A percentile compares a stretch with the other conserved stretches of the same genome.
These are phyloP conservation scores for Ustilago nuda DNA, from an alignment of 1,284 basidiomycete species.

Conservation along the genomic window DNA sequence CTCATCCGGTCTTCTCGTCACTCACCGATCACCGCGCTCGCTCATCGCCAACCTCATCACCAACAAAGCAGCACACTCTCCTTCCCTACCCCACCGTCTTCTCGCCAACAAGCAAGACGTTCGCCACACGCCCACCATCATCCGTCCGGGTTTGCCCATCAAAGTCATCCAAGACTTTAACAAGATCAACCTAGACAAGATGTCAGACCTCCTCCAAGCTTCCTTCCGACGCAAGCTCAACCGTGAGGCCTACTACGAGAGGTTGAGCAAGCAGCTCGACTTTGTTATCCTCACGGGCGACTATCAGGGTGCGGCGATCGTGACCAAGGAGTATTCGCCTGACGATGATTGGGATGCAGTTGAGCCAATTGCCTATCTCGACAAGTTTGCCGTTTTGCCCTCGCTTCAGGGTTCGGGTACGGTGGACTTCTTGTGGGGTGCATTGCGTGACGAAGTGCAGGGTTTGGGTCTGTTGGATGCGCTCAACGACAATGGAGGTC, in stretches of 20 bases:
- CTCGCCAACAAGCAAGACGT: conserved; percentile 87
- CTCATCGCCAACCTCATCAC: conserved; percentile 98
- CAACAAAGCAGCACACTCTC: conserved; percentile 95
- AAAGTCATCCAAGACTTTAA: conserved; percentile 78
- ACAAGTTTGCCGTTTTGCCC: conserved; percentile 98
- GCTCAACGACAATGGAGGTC: conserved; percentile 87
- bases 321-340: conserved; percentile 80
- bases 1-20: conserved; percentile 94
- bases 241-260: conserved; percentile 79
- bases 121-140: conserved; percentile 88
- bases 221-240: conserved; percentile 85
- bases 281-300: conserved; percentile 96
- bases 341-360: conserved; percentile 43
- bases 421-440: conserved; percentile 99
- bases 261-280: conserved; percentile 82
- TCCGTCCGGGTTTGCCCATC: conserved; percentile 88
- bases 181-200: conserved; percentile 79
- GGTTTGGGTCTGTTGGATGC: conserved; percentile 93
- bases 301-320: conserved; percentile 93
- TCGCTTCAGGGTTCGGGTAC: conserved; percentile 96
- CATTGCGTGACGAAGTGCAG: conserved; percentile 96
- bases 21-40: conserved; percentile 92
- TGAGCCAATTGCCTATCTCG: conserved; percentile 84
- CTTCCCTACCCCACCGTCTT: conserved; percentile 91
- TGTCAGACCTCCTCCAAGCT: conserved; percentile 85